Base-by-base conservation (phyloP, 208 protist genomes). In the Acanthamoeba castellanii region DNA sequence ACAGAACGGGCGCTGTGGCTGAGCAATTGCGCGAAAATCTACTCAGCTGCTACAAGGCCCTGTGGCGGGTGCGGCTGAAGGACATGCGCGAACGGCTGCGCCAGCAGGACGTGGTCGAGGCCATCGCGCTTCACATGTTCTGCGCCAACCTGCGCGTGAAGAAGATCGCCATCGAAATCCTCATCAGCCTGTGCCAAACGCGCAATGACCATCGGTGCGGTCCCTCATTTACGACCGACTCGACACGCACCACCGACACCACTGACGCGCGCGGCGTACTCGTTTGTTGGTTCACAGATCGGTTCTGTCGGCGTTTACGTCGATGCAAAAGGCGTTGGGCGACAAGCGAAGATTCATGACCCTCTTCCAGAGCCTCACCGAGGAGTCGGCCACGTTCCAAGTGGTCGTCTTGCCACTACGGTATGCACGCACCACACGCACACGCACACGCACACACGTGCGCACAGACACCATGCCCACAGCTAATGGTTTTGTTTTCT, bases 41-140 rank as follows among this genome's bases (percentile, higher is more conserved):
- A 64, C 89, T 93, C 30, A 74, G 81, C 68, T 93, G 89, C 42
- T 93, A 81, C 45, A 93, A 93, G 68, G 89, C 89, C 32, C 68
- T 93, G 11, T 93, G 89, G 89, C 94, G 68, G 64, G 89, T 93
- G 68, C 32, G 89, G 32, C 68, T 93, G 5, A 93, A 93, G 34
- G 68, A 64, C 42, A 3, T 93, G 37, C 2, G 66, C 3, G 89
- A 93, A 64, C 25, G 52, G 89, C 89, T 93, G 32, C 25, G 42
- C 8, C 42, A 57, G 50, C 66, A 74, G 32, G 61, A 74, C 32
- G 89, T 64, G 30, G 55, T 93, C 42, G 68, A 93, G 20, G 42
- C 68, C 25, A 52, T 93, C 42, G 52, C 68, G 30, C 89, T 93
- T 3, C 59, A 93, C 89, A 68, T 93, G 68, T 9, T 55, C 64